Conservation (phyloP, 257 asterid genomes). For the Solanum ahanhuiri region DNA sequence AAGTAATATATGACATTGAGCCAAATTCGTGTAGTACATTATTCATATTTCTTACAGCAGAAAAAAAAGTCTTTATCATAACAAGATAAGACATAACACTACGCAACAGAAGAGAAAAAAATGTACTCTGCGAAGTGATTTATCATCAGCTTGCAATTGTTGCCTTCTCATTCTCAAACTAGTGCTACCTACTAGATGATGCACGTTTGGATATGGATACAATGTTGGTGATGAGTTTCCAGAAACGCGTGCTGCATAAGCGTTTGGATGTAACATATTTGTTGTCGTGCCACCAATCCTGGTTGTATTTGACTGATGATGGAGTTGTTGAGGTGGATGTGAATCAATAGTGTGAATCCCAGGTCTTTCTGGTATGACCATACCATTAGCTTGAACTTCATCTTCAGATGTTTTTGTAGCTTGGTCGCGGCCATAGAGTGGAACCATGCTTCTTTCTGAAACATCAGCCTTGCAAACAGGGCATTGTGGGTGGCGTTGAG, state of each 20-base stretch:
- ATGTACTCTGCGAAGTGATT: slow-evolving; percentile 42
- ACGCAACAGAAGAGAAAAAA: slow-evolving; percentile 54
- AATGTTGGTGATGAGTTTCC: slow-evolving; percentile 10
- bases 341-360: background rate
- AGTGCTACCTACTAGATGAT: slow-evolving; percentile 17
- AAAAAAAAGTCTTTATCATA: slow-evolving; percentile 8
- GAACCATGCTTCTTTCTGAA: slow-evolving; percentile 45
- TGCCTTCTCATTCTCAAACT: slow-evolving; percentile 45
- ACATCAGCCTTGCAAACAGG: slow-evolving; percentile 65
- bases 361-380: slow-evolving; percentile 49
- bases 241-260: slow-evolving; percentile 23
- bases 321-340: slow-evolving; percentile 16
- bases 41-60: background rate
- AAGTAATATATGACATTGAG: no score
- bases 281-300: slow-evolving; percentile 4
- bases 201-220: slow-evolving; percentile 37
- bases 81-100: slow-evolving; percentile 40
- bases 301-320: background rate
- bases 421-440: slow-evolving; percentile 61
- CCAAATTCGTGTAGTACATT: background rate
- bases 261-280: no score
- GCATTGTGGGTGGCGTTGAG: slow-evolving; percentile 34
- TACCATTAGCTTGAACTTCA: slow-evolving; percentile 7
- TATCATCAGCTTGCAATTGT: slow-evolving; percentile 43
- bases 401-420: slow-evolving; percentile 15